phyloP scores from a whole-genome alignment of 768 basidiomycete genomes.

The Collybiopsis confluens region DNA sequence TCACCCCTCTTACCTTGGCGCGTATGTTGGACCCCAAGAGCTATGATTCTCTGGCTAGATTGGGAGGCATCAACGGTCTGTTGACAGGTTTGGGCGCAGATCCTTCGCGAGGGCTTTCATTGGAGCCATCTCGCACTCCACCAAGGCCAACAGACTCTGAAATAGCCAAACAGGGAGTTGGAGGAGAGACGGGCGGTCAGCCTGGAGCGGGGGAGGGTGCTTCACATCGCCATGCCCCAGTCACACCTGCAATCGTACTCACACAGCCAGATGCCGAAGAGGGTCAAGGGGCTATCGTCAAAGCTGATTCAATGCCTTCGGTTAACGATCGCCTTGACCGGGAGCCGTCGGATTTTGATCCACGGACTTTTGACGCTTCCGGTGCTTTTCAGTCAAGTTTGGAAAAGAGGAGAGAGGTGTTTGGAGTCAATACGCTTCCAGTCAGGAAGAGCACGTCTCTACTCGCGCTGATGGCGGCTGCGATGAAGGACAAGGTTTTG shows the following conservation, averaged over 20 bases:
- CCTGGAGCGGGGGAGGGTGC: conserved; percentile 17
- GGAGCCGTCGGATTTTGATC: neutral
- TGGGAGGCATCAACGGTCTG: conserved; percentile 71
- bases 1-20: conserved; percentile 74
- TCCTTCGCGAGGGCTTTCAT: conserved; percentile 39
- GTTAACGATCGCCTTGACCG: neutral
- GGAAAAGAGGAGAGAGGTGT: conserved; percentile 61
- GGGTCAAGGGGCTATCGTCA: conserved; percentile 1
- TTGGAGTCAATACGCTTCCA: conserved; percentile 75
- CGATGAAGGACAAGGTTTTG: conserved; percentile 90
- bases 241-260: conserved; percentile 25
- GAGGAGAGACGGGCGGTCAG: conserved; percentile 9
- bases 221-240: conserved; percentile 23
- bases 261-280: conserved; percentile 23
- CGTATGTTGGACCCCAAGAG: conserved; percentile 88
- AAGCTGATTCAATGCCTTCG: neutral
- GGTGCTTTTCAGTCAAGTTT: conserved; percentile 41
- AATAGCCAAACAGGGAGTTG: conserved; percentile 13
- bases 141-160: neutral
- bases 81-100: conserved; percentile 74
- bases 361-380: conserved; percentile 3
- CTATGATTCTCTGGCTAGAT: conserved; percentile 52
- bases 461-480: conserved; percentile 77
- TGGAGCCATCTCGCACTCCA: neutral
- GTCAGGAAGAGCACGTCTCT: conserved; percentile 64